Evolutionary conservation across 208 protist species (phyloP), one percentile per base, ranked within the genome.

Genomic region (Acanthamoeba rhysodes): DNA sequence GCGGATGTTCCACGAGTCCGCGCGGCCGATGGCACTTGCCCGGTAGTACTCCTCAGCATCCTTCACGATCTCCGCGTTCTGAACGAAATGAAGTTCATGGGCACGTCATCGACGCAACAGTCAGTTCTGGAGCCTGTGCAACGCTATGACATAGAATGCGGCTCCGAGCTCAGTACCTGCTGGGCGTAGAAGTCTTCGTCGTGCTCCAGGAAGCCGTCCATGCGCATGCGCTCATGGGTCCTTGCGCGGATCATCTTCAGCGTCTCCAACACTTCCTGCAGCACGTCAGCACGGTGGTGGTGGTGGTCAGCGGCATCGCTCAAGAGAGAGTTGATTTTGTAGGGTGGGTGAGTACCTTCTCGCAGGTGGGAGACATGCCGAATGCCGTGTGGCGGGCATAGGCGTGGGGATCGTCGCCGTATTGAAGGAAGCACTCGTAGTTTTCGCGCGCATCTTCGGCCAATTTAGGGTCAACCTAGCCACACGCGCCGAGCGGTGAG

Each of bases 31-130:
- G 4, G 80, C 80, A 24, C 80, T 87, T 4, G 45, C 53, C 14
- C 91, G 37, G 70, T 94, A 94, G 91, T 94, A 94, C 34, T 80
- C 64, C 70, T 94, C 91, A 2, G 70, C 91, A 32, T 85, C 70
- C 41, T 48, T 48, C 29, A 94, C 91, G 55, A 94, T 64, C 53
- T 87, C 91, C 16, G 70, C 91, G n/a, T 94, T 94, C 74, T 94
- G 29, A 20, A 16, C 12, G 27, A 16, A 76, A 37, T 16, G 24
- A 76, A 76, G 68, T 76, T 37, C 68, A 16, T 27, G 57, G 22
- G 4, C 55, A 24, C 59, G 24, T 20, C 2, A 66, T 29, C 70
- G 14, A 10, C 37, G 37, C 55, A 24, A 5, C 14, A 5, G 55
- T 62, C 55, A 27, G 3, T 16, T 24, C 12, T 62, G 5, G 22